These are phyloP conservation scores for Tricholoma saponaceum DNA, from an alignment of 768 basidiomycete species.

Conservation along the genomic window DNA sequence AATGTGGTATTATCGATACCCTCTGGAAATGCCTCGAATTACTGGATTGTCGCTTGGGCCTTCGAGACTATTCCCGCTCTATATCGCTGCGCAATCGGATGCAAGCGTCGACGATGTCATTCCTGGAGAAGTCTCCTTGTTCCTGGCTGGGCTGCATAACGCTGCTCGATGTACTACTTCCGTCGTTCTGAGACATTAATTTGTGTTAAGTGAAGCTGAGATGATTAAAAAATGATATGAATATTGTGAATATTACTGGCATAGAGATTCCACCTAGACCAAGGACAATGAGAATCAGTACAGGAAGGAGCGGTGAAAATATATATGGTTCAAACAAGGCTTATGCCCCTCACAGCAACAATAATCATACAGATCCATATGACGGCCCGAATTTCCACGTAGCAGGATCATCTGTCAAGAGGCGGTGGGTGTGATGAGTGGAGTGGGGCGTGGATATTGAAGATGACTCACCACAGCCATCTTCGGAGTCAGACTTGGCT, in stretches of 20 bases:
- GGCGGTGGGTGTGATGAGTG: neutral
- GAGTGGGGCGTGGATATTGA: constrained; percentile 1
- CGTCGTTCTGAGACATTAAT: neutral
- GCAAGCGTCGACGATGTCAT: neutral
- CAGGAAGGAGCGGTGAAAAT: neutral
- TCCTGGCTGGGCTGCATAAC: neutral
- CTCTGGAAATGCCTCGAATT: too few relatives aligned
- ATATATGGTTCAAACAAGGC: neutral
- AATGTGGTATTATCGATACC: too few relatives aligned
- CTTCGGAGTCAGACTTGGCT: neutral
- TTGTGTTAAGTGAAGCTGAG: neutral
- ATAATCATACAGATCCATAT: constrained; percentile 4
- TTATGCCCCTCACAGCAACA: neutral
- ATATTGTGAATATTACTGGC: neutral
- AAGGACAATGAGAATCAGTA: neutral
- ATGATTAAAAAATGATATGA: neutral
- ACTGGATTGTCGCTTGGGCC: too few relatives aligned
- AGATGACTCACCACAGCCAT: constrained; percentile 1
- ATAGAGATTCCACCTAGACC: neutral
- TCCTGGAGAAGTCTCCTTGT: neutral
- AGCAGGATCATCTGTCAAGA: constrained; percentile 4
- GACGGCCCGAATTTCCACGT: neutral
- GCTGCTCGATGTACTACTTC: neutral
- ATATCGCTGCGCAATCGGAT: too few relatives aligned
- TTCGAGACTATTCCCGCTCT: too few relatives aligned